phyloP scores from a whole-genome alignment of 129 eudicot species.

The Artemisia argyi region DNA sequence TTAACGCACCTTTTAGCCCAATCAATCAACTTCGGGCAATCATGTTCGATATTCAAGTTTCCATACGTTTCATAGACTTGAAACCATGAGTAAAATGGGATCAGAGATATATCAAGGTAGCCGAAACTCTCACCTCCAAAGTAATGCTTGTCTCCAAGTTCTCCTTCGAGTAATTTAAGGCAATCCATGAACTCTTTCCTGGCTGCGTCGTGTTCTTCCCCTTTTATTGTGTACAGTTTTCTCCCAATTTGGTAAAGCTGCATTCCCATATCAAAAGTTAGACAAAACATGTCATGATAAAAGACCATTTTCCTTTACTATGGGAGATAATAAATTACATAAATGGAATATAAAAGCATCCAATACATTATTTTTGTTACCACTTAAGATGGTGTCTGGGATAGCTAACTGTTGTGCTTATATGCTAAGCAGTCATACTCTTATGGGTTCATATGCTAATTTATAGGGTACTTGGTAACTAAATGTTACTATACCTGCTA shows the following conservation, averaged over 20 bases:
- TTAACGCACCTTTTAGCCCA: constrained; percentile 50
- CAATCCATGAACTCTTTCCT: constrained; percentile 23
- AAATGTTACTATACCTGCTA: no score
- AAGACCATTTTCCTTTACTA: background rate
- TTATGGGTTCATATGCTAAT: no score
- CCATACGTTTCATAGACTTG: constrained; percentile 34
- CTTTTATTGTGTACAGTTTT: constrained; percentile 24
- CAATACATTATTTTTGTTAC: background rate
- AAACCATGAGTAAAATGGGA: constrained; percentile 42
- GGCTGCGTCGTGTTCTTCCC: constrained; percentile 27
- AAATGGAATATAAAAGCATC: background rate
- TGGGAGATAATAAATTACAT: background rate
- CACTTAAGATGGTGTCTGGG: no score
- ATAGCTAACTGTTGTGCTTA: no score
- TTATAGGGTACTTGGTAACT: no score
- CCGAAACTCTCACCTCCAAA: constrained; percentile 42
- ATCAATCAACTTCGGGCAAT: constrained; percentile 40
- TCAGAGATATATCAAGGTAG: constrained; percentile 29
- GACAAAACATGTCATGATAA: background rate
- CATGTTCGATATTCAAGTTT: constrained; percentile 29
- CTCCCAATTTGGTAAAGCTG: constrained; percentile 26
- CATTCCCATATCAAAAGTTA: background rate
- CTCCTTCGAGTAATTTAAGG: constrained; percentile 21
- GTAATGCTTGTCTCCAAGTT: constrained; percentile 29
- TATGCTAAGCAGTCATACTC: no score